phyloP scores from a whole-genome alignment of 352 stramenopile species.

The Pythium guiyangense region DNA sequence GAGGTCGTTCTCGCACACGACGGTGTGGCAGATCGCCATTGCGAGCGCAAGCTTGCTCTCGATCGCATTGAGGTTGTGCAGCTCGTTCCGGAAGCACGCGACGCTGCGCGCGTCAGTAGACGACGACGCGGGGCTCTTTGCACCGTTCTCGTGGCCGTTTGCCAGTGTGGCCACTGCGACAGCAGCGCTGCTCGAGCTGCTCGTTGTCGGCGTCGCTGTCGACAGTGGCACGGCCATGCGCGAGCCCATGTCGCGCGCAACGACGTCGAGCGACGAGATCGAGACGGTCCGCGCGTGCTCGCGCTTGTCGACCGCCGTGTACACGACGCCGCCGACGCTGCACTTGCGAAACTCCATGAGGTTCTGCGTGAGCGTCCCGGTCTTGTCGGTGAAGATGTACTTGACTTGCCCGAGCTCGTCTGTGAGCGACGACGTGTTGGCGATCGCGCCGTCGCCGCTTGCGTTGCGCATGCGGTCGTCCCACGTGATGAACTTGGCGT shows the following conservation, averaged over 20 bases:
- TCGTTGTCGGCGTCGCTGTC: not conserved
- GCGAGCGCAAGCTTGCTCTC: slow-evolving; percentile 63
- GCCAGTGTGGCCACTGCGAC: not conserved
- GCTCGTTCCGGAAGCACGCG: slow-evolving; percentile 33
- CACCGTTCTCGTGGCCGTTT: not conserved
- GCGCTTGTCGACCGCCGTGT: slow-evolving; percentile 38
- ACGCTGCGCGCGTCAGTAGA: slow-evolving; percentile 9
- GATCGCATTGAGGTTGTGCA: slow-evolving; percentile 42
- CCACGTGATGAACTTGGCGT: slow-evolving; percentile 80
- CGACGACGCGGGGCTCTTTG: slow-evolving; percentile 9
- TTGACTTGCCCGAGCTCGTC: slow-evolving; percentile 92
- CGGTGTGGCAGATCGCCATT: slow-evolving; percentile 82
- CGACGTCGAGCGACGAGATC: slow-evolving; percentile 29
- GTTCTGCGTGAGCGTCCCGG: slow-evolving; percentile 93
- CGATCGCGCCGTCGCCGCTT: slow-evolving; percentile 61
- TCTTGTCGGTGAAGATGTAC: slow-evolving; percentile 94
- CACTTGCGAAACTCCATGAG: slow-evolving; percentile 96
- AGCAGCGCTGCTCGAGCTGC: not conserved
- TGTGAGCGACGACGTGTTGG: slow-evolving; percentile 87
- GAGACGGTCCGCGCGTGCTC: slow-evolving; percentile 24
- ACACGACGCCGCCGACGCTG: slow-evolving; percentile 87
- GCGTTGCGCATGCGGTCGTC: slow-evolving; percentile 54
- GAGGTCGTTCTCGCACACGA: slow-evolving; percentile 70
- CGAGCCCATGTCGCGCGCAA: slow-evolving; percentile 10
- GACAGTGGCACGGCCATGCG: not conserved